phyloP scores from a whole-genome alignment of 148 eudicot species.

The Camellia japonica region DNA sequence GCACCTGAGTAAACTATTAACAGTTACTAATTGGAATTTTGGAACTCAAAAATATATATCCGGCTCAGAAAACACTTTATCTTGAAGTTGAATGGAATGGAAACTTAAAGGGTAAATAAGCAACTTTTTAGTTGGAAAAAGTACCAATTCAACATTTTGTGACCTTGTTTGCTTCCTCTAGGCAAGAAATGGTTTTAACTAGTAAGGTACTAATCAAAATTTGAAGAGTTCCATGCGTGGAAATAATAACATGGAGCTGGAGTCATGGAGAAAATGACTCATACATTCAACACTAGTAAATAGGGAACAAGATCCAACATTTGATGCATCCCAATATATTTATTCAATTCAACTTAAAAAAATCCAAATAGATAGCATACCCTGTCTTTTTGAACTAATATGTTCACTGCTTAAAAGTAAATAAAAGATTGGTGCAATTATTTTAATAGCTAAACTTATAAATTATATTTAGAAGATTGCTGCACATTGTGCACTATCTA shows the following conservation, averaged over 20 bases:
- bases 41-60: slow-evolving; percentile 16
- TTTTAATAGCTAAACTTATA: neutral
- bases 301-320: neutral
- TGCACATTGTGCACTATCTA: too few relatives aligned
- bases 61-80: neutral
- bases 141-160: neutral
- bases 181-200: neutral
- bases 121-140: neutral
- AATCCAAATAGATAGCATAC: neutral
- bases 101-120: neutral
- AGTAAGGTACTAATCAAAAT: neutral
- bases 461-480: neutral
- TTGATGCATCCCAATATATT: neutral
- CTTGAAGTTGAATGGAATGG: neutral
- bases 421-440: neutral
- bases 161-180: neutral
- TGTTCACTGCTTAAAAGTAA: neutral
- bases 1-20: slow-evolving; percentile 76
- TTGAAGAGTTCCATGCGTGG: neutral
- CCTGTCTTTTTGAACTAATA: too few relatives aligned
- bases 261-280: neutral
- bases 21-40: slow-evolving; percentile 37
- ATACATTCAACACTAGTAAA: neutral
- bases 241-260: neutral
- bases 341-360: neutral